These are phyloP conservation scores for Blastocystis sp. DNA, from an alignment of 352 stramenopile genomes.

Conservation along the genomic window DNA sequence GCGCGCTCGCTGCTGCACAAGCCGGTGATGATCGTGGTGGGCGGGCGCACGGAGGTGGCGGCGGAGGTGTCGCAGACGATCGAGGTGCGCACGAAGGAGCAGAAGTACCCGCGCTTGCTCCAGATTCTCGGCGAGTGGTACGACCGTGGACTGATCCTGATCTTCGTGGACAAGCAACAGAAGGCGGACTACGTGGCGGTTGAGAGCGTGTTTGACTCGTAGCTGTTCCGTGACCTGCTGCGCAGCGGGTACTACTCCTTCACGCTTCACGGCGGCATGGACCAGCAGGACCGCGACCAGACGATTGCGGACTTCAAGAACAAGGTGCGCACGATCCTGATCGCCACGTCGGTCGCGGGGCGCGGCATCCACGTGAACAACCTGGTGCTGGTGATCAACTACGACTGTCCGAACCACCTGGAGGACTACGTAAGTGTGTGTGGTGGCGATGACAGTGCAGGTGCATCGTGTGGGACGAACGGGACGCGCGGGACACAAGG, in stretches of 20 bases:
- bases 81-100: constrained; percentile 95
- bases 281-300: constrained; percentile 97
- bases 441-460: neutral
- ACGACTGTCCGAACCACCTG: constrained; percentile 97
- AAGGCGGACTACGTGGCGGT: constrained; percentile 74
- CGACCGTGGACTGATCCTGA: constrained; percentile 93
- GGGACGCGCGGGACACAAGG: constrained; percentile 90
- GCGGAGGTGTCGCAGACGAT: constrained; percentile 96
- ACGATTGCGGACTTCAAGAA: constrained; percentile 99
- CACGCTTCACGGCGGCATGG: constrained; percentile 96
- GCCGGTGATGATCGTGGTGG: constrained; percentile 93
- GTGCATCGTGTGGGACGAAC: constrained; percentile 96
- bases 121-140: constrained; percentile 89
- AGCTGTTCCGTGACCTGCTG: constrained; percentile 70
- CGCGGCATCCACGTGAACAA: constrained; percentile 97
- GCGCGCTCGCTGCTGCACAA: constrained; percentile 87
- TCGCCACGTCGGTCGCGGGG: constrained; percentile 92
- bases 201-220: neutral
- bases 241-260: constrained; percentile 88
- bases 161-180: constrained; percentile 99
- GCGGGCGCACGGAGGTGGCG: constrained; percentile 90
- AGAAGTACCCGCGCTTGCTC: constrained; percentile 97
- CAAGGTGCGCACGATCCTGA: constrained; percentile 84
- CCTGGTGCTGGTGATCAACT: constrained; percentile 98
- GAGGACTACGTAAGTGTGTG: constrained; percentile 90